Evolutionary conservation across 2,329 filamentous ascomycete species (phyloP).

Genomic region (Beauveria sp.): DNA sequence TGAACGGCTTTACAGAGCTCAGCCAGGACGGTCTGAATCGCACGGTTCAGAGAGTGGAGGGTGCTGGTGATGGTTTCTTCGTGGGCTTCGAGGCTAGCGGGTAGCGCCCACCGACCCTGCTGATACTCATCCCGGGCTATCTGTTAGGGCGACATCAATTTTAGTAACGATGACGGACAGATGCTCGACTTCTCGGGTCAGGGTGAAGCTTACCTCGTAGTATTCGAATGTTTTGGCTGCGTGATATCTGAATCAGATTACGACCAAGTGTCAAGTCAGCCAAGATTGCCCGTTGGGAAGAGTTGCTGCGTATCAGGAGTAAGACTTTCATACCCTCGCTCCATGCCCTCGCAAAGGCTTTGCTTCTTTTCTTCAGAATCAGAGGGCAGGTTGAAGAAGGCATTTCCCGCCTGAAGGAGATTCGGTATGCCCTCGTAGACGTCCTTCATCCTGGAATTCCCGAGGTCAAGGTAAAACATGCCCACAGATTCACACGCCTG

Average conservation of each 20-base stretch:
- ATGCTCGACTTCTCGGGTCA: too few species aligned
- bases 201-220: neutral
- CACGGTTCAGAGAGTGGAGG: neutral
- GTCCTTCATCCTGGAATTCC: neutral
- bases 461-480: conserved; percentile 1
- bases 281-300: neutral
- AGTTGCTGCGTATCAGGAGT: neutral
- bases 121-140: conserved; percentile 7
- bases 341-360: conserved; percentile 7
- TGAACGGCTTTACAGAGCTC: neutral
- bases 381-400: neutral
- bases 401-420: neutral
- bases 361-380: conserved; percentile 5
- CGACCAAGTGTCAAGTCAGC: neutral
- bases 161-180: neutral
- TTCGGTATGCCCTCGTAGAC: neutral
- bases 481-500: conserved; percentile 3
- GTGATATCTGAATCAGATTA: neutral
- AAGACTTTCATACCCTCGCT: conserved; percentile 2
- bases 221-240: conserved; percentile 7
- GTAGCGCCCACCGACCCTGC: neutral
- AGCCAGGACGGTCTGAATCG: neutral
- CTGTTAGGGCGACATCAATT: neutral
- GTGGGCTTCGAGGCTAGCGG: neutral
- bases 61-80: neutral